Percentiles rank a stretch among this genome's conserved stretches.
Evolutionary conservation across 108 stramenopile genomes (phyloP).

Genomic region (Fistulifera pelliculosa): DNA sequence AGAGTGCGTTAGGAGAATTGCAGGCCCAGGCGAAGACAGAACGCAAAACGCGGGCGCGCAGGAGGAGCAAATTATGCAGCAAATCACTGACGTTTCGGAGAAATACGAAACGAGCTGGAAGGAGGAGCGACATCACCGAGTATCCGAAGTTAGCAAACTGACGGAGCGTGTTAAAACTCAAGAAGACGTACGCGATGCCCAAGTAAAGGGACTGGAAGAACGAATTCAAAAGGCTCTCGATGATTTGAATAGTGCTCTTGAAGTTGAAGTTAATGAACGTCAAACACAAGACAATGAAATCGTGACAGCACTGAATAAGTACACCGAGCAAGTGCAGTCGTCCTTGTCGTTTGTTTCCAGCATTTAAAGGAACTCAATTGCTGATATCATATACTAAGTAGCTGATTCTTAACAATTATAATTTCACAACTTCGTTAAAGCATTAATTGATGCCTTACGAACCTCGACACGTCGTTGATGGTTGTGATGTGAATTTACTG

Average conservation of each 20-base stretch:
- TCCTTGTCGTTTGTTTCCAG: slow-evolving; percentile 35
- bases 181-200: slow-evolving; percentile 45
- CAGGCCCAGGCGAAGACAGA: slow-evolving; percentile 74
- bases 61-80: slow-evolving; percentile 87
- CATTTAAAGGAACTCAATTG: background rate
- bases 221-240: slow-evolving; percentile 66
- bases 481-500: too few species aligned
- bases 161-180: slow-evolving; percentile 48
- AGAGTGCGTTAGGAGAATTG: slow-evolving; percentile 36
- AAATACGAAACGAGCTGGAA: slow-evolving; percentile 54
- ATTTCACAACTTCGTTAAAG: too few species aligned
- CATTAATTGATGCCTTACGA: too few species aligned
- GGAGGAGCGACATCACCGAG: slow-evolving; percentile 61
- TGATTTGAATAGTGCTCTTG: slow-evolving; percentile 52
- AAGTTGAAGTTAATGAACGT: slow-evolving; percentile 64
- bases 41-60: slow-evolving; percentile 53
- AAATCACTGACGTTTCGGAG: slow-evolving; percentile 78
- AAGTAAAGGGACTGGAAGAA: slow-evolving; percentile 57
- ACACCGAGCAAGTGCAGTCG: slow-evolving; percentile 82
- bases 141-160: slow-evolving; percentile 50
- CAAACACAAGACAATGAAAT: slow-evolving; percentile 82
- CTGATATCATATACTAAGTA: too few species aligned
- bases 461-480: too few species aligned
- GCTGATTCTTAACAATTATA: too few species aligned
- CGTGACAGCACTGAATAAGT: slow-evolving; percentile 81